These are phyloP conservation scores for Solanum gracilifrons DNA, from an alignment of 257 asterid genomes.

Conservation along the genomic window DNA sequence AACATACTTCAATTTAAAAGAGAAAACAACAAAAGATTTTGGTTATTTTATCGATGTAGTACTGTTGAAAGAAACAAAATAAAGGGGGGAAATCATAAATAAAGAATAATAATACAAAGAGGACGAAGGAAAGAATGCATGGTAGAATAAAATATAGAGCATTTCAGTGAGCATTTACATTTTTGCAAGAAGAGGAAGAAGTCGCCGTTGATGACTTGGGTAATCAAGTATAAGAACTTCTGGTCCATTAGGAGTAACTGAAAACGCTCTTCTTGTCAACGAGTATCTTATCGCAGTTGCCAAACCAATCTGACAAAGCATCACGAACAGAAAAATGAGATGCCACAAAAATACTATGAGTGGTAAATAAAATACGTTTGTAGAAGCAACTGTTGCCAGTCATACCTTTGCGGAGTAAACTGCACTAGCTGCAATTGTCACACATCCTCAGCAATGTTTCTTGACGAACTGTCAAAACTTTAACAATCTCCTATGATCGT, in stretches of 20 bases:
- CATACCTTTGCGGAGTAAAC: constrained; percentile 73
- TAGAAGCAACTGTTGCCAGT: neutral
- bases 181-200: constrained; percentile 89
- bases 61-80: neutral
- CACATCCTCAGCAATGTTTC: constrained; percentile 15
- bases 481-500: neutral
- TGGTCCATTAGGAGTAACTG: constrained; percentile 47
- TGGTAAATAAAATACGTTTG: neutral
- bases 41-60: neutral
- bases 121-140: neutral
- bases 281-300: constrained; percentile 83
- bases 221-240: constrained; percentile 94
- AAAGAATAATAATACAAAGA: neutral
- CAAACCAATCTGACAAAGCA: constrained; percentile 55
- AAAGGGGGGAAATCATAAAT: neutral
- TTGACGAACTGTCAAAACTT: neutral
- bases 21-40: neutral
- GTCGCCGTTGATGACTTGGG: constrained; percentile 92
- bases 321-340: neutral
- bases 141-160: neutral
- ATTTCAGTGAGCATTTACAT: constrained; percentile 41
- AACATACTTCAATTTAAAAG: neutral
- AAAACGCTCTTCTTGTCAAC: constrained; percentile 87
- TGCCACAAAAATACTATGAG: neutral
- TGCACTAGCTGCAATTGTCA: constrained; percentile 65